Evolutionary conservation across 192 early-diverging fungal species (phyloP).

Genomic region (Podila verticillata): DNA sequence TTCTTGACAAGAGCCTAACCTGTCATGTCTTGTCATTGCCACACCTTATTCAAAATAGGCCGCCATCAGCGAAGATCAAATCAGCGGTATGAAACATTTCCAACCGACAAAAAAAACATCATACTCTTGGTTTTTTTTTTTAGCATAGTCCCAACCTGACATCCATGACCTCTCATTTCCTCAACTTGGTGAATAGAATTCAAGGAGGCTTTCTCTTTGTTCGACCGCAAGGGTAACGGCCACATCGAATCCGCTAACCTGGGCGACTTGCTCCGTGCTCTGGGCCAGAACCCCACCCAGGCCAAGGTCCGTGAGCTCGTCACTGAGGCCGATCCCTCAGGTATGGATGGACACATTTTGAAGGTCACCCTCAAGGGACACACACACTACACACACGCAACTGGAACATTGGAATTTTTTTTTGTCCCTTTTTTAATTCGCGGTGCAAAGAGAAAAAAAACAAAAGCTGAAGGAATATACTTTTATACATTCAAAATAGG

Average conservation of each 20-base stretch:
- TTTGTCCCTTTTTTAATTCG: neutral
- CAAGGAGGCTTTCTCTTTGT: conserved; percentile 83
- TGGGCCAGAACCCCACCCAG: conserved; percentile 85
- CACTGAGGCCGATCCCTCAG: conserved; percentile 52
- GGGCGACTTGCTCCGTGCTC: conserved; percentile 78
- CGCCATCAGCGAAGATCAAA: conserved; percentile 21
- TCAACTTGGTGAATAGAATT: conserved; percentile 58
- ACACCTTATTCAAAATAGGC: conserved; percentile 4
- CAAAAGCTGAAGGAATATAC: neutral
- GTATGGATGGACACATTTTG: conserved; percentile 12
- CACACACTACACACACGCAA: neutral
- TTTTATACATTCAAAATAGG: neutral
- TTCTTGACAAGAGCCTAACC: neutral
- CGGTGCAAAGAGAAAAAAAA: neutral
- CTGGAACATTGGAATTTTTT: neutral
- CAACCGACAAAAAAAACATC: neutral
- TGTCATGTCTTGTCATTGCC: neutral
- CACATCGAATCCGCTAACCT: conserved; percentile 68
- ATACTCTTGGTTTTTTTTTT: neutral
- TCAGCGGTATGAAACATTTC: conserved; percentile 18
- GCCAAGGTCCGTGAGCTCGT: conserved; percentile 75
- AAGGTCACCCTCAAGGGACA: no score
- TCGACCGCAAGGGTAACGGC: conserved; percentile 79
- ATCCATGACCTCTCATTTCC: neutral
- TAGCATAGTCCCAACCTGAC: neutral